Conservation (phyloP, 1,284 basidiomycete genomes). For the Trichosporon coremiiforme region DNA sequence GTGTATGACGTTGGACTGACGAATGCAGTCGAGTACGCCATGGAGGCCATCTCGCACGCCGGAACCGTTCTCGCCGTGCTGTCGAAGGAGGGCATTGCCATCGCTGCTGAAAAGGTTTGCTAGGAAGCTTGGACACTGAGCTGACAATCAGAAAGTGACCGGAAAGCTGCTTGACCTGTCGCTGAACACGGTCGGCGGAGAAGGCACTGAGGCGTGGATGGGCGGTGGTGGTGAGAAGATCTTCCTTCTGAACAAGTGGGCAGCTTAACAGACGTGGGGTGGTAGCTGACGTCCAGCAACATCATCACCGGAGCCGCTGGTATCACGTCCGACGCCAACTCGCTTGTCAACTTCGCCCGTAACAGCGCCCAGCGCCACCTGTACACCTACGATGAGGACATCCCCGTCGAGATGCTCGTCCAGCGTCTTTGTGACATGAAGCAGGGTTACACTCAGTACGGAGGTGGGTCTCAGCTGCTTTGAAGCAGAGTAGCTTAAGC, state of each 20-base stretch:
- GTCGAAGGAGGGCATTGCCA: slow-evolving; percentile 92
- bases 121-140: background rate
- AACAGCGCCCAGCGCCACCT: slow-evolving; percentile 88
- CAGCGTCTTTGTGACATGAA: slow-evolving; percentile 95
- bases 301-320: slow-evolving; percentile 94
- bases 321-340: slow-evolving; percentile 95
- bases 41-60: slow-evolving; percentile 97
- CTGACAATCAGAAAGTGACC: slow-evolving; percentile 72
- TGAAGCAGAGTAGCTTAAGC: background rate
- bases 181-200: slow-evolving; percentile 80
- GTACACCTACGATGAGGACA: slow-evolving; percentile 91
- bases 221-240: slow-evolving; percentile 97
- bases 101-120: slow-evolving; percentile 87
- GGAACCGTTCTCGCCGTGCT: slow-evolving; percentile 92
- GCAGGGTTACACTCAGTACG: slow-evolving; percentile 97
- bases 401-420: slow-evolving; percentile 93
- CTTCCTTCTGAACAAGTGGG: slow-evolving; percentile 78
- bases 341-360: slow-evolving; percentile 91
- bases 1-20: slow-evolving; percentile 23
- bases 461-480: slow-evolving; percentile 64
- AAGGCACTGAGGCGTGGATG: slow-evolving; percentile 60
- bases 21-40: slow-evolving; percentile 88
- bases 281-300: slow-evolving; percentile 64
- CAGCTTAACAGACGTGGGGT: slow-evolving; percentile 6
- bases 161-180: slow-evolving; percentile 93